Percentiles rank a stretch among this genome's conserved stretches.
Conservation (phyloP, 2,329 filamentous ascomycete species). For the Iodosphaeria phyllophila region DNA sequence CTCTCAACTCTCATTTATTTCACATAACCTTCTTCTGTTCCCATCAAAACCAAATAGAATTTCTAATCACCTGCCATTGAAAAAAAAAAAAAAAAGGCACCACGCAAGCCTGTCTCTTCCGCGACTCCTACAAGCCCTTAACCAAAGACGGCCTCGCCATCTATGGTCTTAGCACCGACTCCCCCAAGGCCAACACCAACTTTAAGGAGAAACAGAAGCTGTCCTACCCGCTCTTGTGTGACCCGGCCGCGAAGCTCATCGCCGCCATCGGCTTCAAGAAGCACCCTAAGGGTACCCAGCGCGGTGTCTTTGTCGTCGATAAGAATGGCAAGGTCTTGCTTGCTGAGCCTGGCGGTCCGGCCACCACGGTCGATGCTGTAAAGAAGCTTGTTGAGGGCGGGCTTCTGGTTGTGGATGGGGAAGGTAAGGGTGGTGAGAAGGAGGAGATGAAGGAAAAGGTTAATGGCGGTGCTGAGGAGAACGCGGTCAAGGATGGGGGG, state of each 20-base stretch:
- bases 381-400: conserved; percentile 43
- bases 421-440: background rate
- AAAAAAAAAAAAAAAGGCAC: conserved; percentile 71
- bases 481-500: conserved; percentile 9
- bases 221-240: conserved; percentile 76
- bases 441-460: conserved; percentile 7
- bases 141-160: conserved; percentile 67
- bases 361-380: conserved; percentile 59
- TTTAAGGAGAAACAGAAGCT: conserved; percentile 88
- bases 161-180: conserved; percentile 79
- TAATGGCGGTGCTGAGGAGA: conserved; percentile 5
- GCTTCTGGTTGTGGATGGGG: background rate
- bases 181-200: conserved; percentile 75
- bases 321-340: conserved; percentile 68
- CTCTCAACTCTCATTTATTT: conserved; percentile 5
- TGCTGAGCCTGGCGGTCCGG: conserved; percentile 56
- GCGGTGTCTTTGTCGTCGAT: conserved; percentile 76
- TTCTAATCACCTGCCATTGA: too few relatives aligned
- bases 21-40: too few relatives aligned
- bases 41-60: too few relatives aligned
- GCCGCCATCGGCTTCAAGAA: conserved; percentile 82
- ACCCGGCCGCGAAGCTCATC: conserved; percentile 57
- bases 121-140: conserved; percentile 62
- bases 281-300: conserved; percentile 55
- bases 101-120: conserved; percentile 82